A percentile compares a stretch with the other conserved stretches of the same genome.
Conservation (phyloP, 2,329 filamentous ascomycete species). For the Colletotrichum brevisporum region DNA sequence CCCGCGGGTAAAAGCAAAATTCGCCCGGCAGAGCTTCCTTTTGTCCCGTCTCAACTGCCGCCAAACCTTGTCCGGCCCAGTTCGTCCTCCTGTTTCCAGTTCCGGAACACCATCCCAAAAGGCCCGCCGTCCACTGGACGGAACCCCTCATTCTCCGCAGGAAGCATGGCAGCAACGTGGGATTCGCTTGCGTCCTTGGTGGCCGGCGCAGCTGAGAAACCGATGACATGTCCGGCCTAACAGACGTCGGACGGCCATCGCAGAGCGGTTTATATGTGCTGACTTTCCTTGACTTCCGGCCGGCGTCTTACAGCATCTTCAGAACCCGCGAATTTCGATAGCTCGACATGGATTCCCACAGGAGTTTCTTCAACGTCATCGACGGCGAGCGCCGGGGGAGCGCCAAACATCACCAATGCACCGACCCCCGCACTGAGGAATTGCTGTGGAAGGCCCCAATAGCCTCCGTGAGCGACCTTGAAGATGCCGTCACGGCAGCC, state of each 20-base stretch:
- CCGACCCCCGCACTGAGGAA: slow-evolving; percentile 50
- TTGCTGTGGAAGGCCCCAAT: slow-evolving; percentile 58
- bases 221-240: neutral
- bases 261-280: neutral
- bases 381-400: slow-evolving; percentile 27
- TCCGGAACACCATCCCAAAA: neutral
- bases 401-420: slow-evolving; percentile 36
- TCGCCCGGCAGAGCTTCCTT: neutral
- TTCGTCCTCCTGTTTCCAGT: neutral
- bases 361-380: slow-evolving; percentile 34
- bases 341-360: neutral
- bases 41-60: slow-evolving; percentile 30
- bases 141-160: slow-evolving; percentile 34
- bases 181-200: slow-evolving; percentile 1
- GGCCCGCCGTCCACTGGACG: neutral
- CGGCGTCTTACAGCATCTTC: neutral
- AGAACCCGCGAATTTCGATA: neutral
- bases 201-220: neutral
- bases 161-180: slow-evolving; percentile 16
- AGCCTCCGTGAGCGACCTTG: slow-evolving; percentile 57
- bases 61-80: slow-evolving; percentile 4
- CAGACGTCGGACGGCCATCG: too few relatives aligned
- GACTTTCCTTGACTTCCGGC: neutral
- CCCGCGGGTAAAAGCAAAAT: neutral
- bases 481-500: slow-evolving; percentile 61